Evolutionary conservation across 2,329 filamentous ascomycete species (phyloP), one percentile per base, ranked within the genome.

Genomic region (Cryphonectria carpinicola): DNA sequence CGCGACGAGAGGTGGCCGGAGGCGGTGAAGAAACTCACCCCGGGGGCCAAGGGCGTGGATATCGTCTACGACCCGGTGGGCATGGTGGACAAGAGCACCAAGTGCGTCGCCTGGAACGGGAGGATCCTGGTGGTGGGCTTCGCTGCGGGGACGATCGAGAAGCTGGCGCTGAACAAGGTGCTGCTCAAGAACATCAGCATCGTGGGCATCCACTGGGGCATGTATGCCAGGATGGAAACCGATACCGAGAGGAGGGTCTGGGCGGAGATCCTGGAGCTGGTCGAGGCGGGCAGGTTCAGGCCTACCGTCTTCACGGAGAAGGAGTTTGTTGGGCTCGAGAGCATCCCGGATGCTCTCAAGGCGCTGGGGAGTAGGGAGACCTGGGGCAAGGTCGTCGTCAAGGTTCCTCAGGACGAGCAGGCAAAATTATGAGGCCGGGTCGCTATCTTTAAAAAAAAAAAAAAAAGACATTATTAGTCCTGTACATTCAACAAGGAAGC

Each of bases 21-120:
- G 2, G 80, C 89, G 72, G 94, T 98, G 64, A 93, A 93, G 83
- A 89, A 88, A 75, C 81, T 98, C 71, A 95, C 92, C 5, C 93
- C 93, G 0, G 88, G 89, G 73, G 88, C 88, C 1, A 81, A 84
- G 61, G 89, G 94, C 14, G 95, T 97, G 25, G 95, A 98, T 81
- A 93, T 98, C 66, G 95, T 98, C 32, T 98, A 94, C 82, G 95
- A 98, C 80, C 94, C 95, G 17, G 95, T 98, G 1, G 95, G 95
- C 0, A 83, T 98, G 79, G 93, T 98, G 65, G 94, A 97, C 74
- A 87, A 90, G 78, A 94, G 91, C 75, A 93, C 95, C 75, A 97
- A 97, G 82, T 98, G 95, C 82, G 93, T 92, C 4, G 92, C 94
- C 4, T 98, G 94, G 95, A 97, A 97, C 80, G 95, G 93, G 1